phyloP scores from a whole-genome alignment of 208 protist species.

The Herpetomonas tarakana region DNA sequence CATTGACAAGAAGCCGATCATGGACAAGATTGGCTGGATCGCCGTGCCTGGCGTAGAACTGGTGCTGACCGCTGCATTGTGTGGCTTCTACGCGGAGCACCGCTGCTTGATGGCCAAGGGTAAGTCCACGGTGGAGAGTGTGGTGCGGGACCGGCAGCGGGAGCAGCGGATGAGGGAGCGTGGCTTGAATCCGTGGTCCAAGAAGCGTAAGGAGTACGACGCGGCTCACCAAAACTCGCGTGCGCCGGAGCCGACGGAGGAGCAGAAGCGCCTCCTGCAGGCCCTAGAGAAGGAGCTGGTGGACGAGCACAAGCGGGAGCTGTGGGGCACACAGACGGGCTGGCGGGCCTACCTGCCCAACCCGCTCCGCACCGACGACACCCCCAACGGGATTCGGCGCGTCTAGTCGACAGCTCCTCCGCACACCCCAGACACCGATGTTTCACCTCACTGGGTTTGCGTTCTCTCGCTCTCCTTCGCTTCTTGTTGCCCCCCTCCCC shows the following conservation, averaged over 20 bases:
- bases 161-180: conserved; percentile 1
- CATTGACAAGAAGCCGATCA: conserved; percentile 13
- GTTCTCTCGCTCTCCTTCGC: too few species aligned
- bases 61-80: conserved; percentile 10
- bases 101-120: conserved; percentile 21
- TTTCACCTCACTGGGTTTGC: too few species aligned
- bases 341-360: background rate
- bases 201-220: background rate
- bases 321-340: background rate
- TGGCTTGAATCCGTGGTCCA: background rate
- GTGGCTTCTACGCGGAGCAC: conserved; percentile 27
- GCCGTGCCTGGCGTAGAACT: conserved; percentile 14
- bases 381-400: background rate
- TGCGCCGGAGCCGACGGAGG: background rate
- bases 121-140: conserved; percentile 27
- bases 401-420: background rate
- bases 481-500: conserved; percentile 12
- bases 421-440: too few species aligned
- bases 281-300: background rate
- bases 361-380: background rate
- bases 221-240: background rate
- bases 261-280: background rate
- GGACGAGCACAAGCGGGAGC: background rate
- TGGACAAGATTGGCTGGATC: conserved; percentile 17
- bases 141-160: conserved; percentile 8